Evolutionary conservation across 2,329 filamentous ascomycete genomes (phyloP).

Genomic region (Pseudocercospora vitis): DNA sequence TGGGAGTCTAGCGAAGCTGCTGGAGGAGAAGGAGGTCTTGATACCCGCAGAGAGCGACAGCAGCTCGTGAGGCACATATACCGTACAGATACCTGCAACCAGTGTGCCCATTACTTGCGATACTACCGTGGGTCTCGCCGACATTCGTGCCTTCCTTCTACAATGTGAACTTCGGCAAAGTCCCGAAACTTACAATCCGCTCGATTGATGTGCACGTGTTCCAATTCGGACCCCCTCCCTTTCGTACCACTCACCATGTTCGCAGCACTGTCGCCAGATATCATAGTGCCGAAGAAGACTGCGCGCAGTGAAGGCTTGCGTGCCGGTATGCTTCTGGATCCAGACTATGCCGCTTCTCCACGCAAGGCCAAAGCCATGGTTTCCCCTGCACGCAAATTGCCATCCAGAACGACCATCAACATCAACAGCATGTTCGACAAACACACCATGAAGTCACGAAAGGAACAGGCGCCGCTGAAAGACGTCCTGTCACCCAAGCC

Average conservation of each 20-base stretch:
- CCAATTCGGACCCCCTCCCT: not conserved
- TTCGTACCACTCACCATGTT: conserved; percentile 1
- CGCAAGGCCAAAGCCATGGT: conserved; percentile 5
- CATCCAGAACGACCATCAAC: conserved; percentile 14
- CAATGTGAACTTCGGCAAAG: not conserved
- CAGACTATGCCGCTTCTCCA: conserved; percentile 6
- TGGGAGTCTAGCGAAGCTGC: conserved; percentile 84
- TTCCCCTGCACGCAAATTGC: too few relatives aligned
- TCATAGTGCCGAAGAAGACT: conserved; percentile 10
- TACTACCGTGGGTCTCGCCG: not conserved
- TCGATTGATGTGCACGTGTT: not conserved
- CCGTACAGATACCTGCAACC: conserved; percentile 15
- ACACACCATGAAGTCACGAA: not conserved
- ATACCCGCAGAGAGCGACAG: conserved; percentile 55
- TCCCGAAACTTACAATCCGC: not conserved
- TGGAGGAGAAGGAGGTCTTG: conserved; percentile 90
- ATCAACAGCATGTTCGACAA: conserved; percentile 24
- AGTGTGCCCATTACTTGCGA: conserved; percentile 5
- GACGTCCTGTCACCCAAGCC: conserved; percentile 14
- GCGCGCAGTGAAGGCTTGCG: not conserved
- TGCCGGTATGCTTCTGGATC: not conserved
- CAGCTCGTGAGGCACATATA: conserved; percentile 16
- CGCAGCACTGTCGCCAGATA: not conserved
- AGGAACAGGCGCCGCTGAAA: not conserved
- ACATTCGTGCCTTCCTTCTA: conserved; percentile 6